Conservation (phyloP, 2,329 filamentous ascomycete species). For the Fusarium brevicatenulatum region DNA sequence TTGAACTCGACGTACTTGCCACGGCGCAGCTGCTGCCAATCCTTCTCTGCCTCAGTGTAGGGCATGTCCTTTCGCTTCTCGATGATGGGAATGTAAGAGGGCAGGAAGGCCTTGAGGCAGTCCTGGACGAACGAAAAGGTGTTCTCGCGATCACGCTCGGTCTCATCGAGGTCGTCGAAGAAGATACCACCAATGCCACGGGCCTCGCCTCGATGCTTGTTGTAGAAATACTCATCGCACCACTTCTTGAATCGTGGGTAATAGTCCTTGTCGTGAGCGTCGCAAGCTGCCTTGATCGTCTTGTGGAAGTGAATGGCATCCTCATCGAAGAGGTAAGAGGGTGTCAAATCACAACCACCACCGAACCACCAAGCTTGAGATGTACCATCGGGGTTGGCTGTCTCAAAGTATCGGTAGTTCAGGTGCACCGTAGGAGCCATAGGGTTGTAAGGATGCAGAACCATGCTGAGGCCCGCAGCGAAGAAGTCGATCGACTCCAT, state of each 20-base stretch:
- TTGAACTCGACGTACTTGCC: conserved; percentile 99
- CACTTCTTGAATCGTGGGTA: conserved; percentile 96
- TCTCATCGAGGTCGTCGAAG: conserved; percentile 95
- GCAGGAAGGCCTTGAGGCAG: conserved; percentile 86
- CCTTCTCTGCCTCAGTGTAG: conserved; percentile 85
- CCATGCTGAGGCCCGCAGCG: conserved; percentile 90
- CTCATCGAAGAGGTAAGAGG: conserved; percentile 94
- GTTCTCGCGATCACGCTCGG: conserved; percentile 86
- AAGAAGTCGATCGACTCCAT: conserved; percentile 94
- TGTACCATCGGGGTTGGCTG: conserved; percentile 82
- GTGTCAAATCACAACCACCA: conserved; percentile 92
- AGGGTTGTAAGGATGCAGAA: conserved; percentile 92
- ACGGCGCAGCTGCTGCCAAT: conserved; percentile 94
- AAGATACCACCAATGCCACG: conserved; percentile 96
- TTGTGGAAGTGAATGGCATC: conserved; percentile 97
- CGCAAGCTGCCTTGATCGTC: conserved; percentile 91
- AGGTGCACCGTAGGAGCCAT: conserved; percentile 98
- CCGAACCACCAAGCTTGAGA: conserved; percentile 98
- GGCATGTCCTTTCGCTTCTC: conserved; percentile 91
- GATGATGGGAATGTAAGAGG: conserved; percentile 90
- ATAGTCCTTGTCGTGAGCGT: conserved; percentile 91
- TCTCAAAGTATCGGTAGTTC: conserved; percentile 99
- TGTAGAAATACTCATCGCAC: conserved; percentile 97
- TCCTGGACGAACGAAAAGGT: conserved; percentile 90
- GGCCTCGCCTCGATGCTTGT: conserved; percentile 88